Conservation (phyloP, 164 flowering plant genomes). For the Annona squamosa region DNA sequence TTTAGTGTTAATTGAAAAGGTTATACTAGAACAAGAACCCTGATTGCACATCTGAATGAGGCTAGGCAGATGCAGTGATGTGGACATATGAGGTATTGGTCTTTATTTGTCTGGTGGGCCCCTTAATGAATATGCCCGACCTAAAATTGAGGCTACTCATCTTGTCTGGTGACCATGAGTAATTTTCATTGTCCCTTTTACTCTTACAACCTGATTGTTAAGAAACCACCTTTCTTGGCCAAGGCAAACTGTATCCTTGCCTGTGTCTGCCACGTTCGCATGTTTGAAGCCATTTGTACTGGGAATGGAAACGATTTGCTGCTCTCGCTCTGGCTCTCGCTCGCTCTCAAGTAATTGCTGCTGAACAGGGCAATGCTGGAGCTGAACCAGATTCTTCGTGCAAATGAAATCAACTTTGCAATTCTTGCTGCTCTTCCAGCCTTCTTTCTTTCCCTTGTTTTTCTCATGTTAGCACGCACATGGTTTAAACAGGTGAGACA, state of each 20-base stretch:
- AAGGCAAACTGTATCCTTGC: not conserved
- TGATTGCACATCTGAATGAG: not conserved
- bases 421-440: constrained; percentile 97
- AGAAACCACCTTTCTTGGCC: not conserved
- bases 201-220: not conserved
- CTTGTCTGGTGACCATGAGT: not conserved
- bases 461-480: constrained; percentile 62
- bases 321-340: not conserved
- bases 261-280: not conserved
- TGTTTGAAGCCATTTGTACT: not conserved
- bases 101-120: not conserved
- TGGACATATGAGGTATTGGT: not conserved
- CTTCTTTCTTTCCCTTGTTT: constrained; percentile 55
- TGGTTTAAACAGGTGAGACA: constrained; percentile 66
- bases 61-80: not conserved
- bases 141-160: not conserved
- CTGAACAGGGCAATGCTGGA: constrained; percentile 93
- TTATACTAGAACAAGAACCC: not conserved
- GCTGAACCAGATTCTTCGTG: constrained; percentile 84
- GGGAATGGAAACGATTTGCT: not conserved
- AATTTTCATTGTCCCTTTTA: no score
- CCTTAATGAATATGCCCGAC: not conserved
- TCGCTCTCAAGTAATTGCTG: constrained; percentile 10
- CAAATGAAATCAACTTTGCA: constrained; percentile 97
- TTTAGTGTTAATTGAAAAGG: not conserved